Evolutionary conservation across 1,284 basidiomycete genomes (phyloP).

Genomic region (Sutorius eximius): DNA sequence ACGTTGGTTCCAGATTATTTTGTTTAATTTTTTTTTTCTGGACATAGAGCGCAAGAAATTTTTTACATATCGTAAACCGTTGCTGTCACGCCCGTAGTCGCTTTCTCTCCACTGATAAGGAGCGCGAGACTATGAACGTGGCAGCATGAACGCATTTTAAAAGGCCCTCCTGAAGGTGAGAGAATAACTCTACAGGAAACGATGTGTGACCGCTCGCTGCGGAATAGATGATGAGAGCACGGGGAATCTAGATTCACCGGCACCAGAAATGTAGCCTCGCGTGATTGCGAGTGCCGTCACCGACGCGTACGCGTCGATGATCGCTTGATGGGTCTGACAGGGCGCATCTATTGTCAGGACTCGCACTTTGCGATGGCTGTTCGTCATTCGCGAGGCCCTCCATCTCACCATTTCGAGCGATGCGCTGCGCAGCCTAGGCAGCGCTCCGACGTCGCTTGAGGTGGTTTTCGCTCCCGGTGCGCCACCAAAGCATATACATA

Average conservation of each 20-base stretch:
- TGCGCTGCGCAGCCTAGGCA: not conserved
- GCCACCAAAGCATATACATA: constrained; percentile 1
- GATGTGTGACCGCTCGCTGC: not conserved
- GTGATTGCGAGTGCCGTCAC: constrained; percentile 15
- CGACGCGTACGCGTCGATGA: constrained; percentile 1
- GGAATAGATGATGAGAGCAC: not conserved
- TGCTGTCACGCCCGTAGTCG: constrained; percentile 17
- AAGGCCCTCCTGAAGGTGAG: constrained; percentile 8
- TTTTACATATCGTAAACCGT: constrained; percentile 21
- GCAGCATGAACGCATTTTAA: constrained; percentile 3
- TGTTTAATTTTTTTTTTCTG: constrained; percentile 5
- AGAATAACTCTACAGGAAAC: not conserved
- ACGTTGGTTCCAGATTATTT: constrained; percentile 11
- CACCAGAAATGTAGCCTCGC: not conserved
- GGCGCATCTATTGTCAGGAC: constrained; percentile 10
- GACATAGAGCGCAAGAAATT: constrained; percentile 27
- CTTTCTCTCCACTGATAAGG: constrained; percentile 15
- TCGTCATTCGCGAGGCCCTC: not conserved
- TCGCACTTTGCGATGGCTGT: not conserved
- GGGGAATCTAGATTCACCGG: constrained; percentile 4
- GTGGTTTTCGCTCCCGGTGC: not conserved
- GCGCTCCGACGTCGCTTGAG: constrained; percentile 9
- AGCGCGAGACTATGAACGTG: constrained; percentile 22
- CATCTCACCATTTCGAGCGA: constrained; percentile 14
- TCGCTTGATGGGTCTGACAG: constrained; percentile 10